phyloP scores from a whole-genome alignment of 148 eudicot genomes.

The Arctostaphylos glauca region DNA sequence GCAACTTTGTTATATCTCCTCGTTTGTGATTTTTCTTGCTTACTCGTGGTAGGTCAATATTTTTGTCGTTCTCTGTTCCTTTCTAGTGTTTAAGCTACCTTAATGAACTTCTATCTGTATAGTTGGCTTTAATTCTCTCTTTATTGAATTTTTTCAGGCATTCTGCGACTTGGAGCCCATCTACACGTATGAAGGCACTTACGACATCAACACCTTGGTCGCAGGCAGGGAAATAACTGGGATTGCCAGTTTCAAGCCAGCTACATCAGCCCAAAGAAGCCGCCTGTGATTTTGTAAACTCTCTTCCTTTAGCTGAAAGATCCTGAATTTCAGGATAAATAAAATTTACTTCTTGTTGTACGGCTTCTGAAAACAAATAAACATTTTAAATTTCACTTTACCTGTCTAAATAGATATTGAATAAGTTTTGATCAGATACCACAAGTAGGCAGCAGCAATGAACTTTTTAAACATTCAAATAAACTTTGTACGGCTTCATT shows the following conservation, averaged over 20 bases:
- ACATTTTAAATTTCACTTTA: neutral
- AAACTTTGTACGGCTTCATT: too few relatives aligned
- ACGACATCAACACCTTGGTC: conserved; percentile 87
- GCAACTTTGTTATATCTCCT: neutral
- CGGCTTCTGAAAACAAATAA: neutral
- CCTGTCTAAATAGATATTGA: neutral
- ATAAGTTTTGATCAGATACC: neutral
- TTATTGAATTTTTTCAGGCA: conserved; percentile 42
- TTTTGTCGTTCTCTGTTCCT: neutral
- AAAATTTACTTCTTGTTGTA: neutral
- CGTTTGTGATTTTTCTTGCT: neutral
- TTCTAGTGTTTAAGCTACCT: neutral
- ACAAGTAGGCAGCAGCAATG: neutral
- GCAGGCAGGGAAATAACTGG: conserved; percentile 88
- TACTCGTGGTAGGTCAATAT: neutral
- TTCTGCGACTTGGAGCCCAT: conserved; percentile 92
- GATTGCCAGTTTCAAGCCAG: conserved; percentile 78
- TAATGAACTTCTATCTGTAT: neutral
- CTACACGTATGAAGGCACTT: conserved; percentile 90
- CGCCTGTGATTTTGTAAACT: conserved; percentile 50
- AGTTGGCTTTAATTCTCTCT: neutral
- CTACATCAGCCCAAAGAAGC: conserved; percentile 41
- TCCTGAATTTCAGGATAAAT: neutral
- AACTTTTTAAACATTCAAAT: neutral
- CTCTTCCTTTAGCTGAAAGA: neutral